Percentiles rank a stretch among this genome's conserved stretches.
phyloP scores from a whole-genome alignment of 1,139 yeast species.

The Yamadazyma jaroonii region DNA sequence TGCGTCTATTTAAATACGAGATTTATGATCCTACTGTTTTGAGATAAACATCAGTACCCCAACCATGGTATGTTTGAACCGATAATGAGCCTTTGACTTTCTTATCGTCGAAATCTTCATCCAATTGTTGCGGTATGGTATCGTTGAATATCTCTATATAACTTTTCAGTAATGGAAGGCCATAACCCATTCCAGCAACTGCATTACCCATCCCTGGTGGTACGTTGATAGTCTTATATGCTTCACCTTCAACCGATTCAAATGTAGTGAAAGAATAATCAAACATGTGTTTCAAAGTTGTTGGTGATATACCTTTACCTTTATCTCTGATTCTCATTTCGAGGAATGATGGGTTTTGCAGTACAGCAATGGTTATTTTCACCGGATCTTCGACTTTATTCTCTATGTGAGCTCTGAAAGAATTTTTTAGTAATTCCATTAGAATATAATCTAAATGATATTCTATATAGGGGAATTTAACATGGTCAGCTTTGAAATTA shows the following conservation, averaged over 20 bases:
- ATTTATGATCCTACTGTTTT: slow-evolving; percentile 21
- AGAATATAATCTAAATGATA: slow-evolving; percentile 84
- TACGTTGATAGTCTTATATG: slow-evolving; percentile 57
- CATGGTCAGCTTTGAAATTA: slow-evolving; percentile 17
- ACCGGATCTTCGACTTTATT: slow-evolving; percentile 60
- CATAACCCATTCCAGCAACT: slow-evolving; percentile 97
- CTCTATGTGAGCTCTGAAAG: slow-evolving; percentile 84
- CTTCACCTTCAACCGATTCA: slow-evolving; percentile 57
- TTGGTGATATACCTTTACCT: slow-evolving; percentile 84
- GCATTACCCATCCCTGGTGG: slow-evolving; percentile 71
- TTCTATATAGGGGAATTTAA: slow-evolving; percentile 73
- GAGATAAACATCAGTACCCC: slow-evolving; percentile 62
- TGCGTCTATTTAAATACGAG: too few species aligned
- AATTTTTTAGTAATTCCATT: slow-evolving; percentile 83
- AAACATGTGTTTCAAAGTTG: slow-evolving; percentile 62
- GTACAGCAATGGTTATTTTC: slow-evolving; percentile 61
- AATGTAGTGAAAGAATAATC: slow-evolving; percentile 85
- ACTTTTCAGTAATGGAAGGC: slow-evolving; percentile 75
- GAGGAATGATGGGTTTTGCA: slow-evolving; percentile 39
- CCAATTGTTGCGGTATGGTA: slow-evolving; percentile 18
- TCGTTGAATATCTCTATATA: slow-evolving; percentile 47
- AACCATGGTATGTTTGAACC: slow-evolving; percentile 76
- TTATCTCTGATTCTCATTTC: slow-evolving; percentile 77
- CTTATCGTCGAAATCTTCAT: slow-evolving; percentile 4
- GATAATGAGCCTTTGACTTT: slow-evolving; percentile 61